phyloP scores from a whole-genome alignment of 2,329 filamentous ascomycete species.

The Fusarium penzigii region DNA sequence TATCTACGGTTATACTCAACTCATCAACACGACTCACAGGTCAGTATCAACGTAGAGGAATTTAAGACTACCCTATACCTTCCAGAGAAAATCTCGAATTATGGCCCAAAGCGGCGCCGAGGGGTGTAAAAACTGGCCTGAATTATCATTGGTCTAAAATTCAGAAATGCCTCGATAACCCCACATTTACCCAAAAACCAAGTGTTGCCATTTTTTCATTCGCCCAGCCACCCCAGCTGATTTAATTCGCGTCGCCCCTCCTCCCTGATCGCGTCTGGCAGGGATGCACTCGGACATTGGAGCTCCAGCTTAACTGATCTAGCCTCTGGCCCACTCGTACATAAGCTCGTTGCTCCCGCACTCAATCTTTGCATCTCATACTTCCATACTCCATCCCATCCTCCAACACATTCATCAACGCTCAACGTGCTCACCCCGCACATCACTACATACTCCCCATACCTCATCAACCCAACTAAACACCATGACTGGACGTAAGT shows the following conservation, averaged over 20 bases:
- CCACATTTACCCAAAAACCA: constrained; percentile 12
- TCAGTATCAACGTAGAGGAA: too few species aligned
- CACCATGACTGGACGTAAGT: constrained; percentile 74
- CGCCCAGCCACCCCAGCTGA: constrained; percentile 4
- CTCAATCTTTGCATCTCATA: constrained; percentile 7
- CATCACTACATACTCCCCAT: constrained; percentile 8
- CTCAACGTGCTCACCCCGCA: constrained; percentile 14
- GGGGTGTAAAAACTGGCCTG: neutral
- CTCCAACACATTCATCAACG: constrained; percentile 7
- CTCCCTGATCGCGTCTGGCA: constrained; percentile 27
- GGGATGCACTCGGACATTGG: constrained; percentile 22
- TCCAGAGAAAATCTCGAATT: neutral
- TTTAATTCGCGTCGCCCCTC: constrained; percentile 16
- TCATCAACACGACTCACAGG: too few species aligned
- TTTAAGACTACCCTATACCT: neutral
- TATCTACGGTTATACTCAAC: too few species aligned
- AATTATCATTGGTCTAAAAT: neutral
- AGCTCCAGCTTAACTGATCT: constrained; percentile 36
- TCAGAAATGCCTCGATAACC: neutral
- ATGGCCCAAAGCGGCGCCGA: neutral
- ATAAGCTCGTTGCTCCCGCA: constrained; percentile 39
- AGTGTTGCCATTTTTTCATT: constrained; percentile 20
- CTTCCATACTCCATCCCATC: constrained; percentile 18
- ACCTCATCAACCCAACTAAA: constrained; percentile 22
- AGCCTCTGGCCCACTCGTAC: constrained; percentile 39